Evolutionary conservation across 352 stramenopile species (phyloP), one percentile per base, ranked within the genome.

Genomic region (Pythium chondricola): DNA sequence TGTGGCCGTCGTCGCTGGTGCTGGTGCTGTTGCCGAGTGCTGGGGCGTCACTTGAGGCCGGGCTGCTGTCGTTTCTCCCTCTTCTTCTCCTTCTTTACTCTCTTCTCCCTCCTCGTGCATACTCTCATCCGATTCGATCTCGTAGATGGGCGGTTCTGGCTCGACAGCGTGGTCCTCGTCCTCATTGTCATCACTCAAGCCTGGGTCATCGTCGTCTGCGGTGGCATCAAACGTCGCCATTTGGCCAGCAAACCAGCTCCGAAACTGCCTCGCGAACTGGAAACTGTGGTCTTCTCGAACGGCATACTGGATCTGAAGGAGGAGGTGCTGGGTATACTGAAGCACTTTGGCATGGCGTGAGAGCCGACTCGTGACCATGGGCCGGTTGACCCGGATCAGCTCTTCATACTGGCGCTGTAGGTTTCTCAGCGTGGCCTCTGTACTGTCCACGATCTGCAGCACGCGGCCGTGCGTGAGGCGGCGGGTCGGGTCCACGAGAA

Each of bases 291-390:
- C 64, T 25, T 69, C 21, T 13, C 13, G 8, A 8, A 33, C 29
- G 8, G 8, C 7, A 33, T 8, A 8, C 8, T 13, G 29, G 7
- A 33, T 13, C 13, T 8, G 8, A 8, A 13, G 29, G 17, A 49
- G 58, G 43, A 70, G 61, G 29, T 63, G 50, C 20, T 43, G 53
- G 42, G 74, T 66, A 49, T 81, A 74, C 20, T 67, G 62, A 2
- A 90, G 49, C 48, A 92, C 36, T 36, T 84, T 87, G 47, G 85
- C 83, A 24, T 82, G 70, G 6, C 64, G 67, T 26, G 29, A 13
- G 29, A 33, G 29, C 29, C 71, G 64, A 20, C 83, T 49, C 7
- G 66, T 74, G 24, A 71, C 54, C 6, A 58, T n/a, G 45, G 57
- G 48, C 37, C 80, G 58, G 33, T 77, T 75, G 24, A 54, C 46